A percentile compares a stretch with the other conserved stretches of the same genome.
Conservation (phyloP, 1,284 basidiomycete genomes). For the Rhodotorula sp. region DNA sequence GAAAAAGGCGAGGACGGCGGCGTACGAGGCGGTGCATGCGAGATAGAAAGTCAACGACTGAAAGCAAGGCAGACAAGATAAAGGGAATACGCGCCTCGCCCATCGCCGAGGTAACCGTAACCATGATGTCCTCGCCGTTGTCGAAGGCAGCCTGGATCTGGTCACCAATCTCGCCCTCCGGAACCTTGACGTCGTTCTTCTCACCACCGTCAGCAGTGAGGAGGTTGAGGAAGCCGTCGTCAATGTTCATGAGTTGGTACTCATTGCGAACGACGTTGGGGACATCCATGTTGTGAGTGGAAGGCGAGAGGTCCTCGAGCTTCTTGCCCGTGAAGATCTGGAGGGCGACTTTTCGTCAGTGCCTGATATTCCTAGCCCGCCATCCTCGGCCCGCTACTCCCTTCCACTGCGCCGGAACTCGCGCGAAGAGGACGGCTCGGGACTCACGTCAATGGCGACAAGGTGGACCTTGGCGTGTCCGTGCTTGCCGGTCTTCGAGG, state of each 20-base stretch:
- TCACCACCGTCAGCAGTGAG: slow-evolving; percentile 77
- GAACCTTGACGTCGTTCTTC: slow-evolving; percentile 96
- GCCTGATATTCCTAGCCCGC: too few relatives aligned
- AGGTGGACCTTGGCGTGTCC: slow-evolving; percentile 99
- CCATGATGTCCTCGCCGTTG: slow-evolving; percentile 70
- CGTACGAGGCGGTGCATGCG: too few relatives aligned
- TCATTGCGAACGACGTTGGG: slow-evolving; percentile 89
- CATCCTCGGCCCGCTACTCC: too few relatives aligned
- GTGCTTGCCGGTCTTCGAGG: slow-evolving; percentile 96
- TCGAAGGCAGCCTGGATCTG: slow-evolving; percentile 75
- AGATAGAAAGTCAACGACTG: too few relatives aligned
- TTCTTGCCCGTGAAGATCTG: slow-evolving; percentile 97
- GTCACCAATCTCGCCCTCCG: slow-evolving; percentile 78
- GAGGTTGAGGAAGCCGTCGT: slow-evolving; percentile 81
- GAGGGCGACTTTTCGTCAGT: too few relatives aligned
- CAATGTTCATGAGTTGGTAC: slow-evolving; percentile 75
- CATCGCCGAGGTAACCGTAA: slow-evolving; percentile 78
- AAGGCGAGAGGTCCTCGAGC: slow-evolving; percentile 96
- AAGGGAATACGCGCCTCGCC: too few relatives aligned
- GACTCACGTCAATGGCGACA: slow-evolving; percentile 87
- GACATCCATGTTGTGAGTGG: slow-evolving; percentile 99
- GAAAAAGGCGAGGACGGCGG: too few relatives aligned
- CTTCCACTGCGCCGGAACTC: neutral
- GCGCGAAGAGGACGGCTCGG: too few relatives aligned
- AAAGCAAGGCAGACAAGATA: too few relatives aligned